phyloP scores from a whole-genome alignment of 805 yeast genomes.

The Wickerhamomyces hampshirensis region DNA sequence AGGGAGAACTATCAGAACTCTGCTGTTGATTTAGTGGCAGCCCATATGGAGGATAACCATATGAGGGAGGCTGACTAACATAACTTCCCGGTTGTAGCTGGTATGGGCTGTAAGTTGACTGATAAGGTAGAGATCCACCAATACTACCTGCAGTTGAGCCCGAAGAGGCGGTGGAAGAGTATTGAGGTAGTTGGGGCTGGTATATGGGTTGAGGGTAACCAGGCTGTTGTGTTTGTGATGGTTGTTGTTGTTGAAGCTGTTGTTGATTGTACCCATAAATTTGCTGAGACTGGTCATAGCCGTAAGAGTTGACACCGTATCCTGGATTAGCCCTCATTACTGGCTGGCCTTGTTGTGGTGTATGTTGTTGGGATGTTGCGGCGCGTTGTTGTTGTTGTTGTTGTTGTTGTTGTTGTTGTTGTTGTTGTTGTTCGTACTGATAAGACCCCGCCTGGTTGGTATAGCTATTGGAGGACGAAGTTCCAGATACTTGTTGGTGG shows the following conservation, averaged over 20 bases:
- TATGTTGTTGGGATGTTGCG: slow-evolving; percentile 5
- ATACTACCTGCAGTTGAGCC: background rate
- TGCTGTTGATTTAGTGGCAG: slow-evolving; percentile 6
- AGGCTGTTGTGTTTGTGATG: slow-evolving; percentile 11
- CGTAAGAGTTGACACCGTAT: slow-evolving; percentile 4
- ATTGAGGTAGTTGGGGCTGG: slow-evolving; percentile 5
- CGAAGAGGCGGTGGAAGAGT: background rate
- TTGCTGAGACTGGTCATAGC: slow-evolving; percentile 14
- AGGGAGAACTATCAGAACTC: slow-evolving; percentile 4
- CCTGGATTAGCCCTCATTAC: slow-evolving; percentile 2
- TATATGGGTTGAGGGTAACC: slow-evolving; percentile 7
- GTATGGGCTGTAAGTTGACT: slow-evolving; percentile 8
- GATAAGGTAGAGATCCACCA: slow-evolving; percentile 1
- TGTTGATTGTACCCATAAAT: slow-evolving; percentile 5
- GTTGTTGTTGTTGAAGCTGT: slow-evolving; percentile 2
- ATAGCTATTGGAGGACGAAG: no score
- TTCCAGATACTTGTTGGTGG: no score
- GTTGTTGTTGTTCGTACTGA: slow-evolving; percentile 2
- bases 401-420: background rate
- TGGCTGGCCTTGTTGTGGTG: background rate
- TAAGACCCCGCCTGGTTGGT: no score
- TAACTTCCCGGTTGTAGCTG: slow-evolving; percentile 4
- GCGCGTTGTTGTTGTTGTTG: slow-evolving; percentile 5
- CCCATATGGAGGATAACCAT: slow-evolving; percentile 13
- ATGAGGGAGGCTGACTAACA: slow-evolving; percentile 6